Base-by-base conservation (phyloP, 805 yeast species). In the Candida peoriensis region DNA sequence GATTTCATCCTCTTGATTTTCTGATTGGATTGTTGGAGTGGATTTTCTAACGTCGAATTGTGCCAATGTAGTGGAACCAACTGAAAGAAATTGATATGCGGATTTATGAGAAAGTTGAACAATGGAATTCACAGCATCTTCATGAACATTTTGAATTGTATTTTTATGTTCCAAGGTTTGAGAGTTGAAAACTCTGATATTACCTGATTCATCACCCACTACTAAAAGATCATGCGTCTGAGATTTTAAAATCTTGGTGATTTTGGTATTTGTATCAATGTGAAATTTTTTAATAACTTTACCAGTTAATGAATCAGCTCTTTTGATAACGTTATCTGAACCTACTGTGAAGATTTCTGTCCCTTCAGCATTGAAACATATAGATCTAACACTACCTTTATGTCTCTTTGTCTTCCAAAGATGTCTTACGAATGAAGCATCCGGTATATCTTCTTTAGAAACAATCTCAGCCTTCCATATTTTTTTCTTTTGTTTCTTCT, bases 1-100 rank as follows among this genome's bases (percentile, higher is more conserved):
- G n/a, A 90, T 61, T 54, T 90, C 98, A 52, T 90, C 97, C 46
- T 83, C 96, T 61, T 90, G 98, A 54, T 87, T 89, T 43, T 89
- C 97, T 24, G 89, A 78, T 25, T 71, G 70, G 4, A 73, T 60
- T 2, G 81, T 57, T 2, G 53, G 57, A 18, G 52, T 47, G 2
- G 51, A 45, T 47, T 81, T 84, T 31, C 96, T 64, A 4, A 81
- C 67, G 56, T 90, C 97, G 49, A 89, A 69, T 39, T 80, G 81
- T 1, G 87, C 72, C 28, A 90, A 62, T 0, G 89, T 81, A 4
- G 95, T 84, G 9, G 90, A 80, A 2, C 96, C 97, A 19, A 82
- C 67, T 0, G 93, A 75, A 17, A 88, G 67, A 48, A 76, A 85
- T 52, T 82, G 89, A 60, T 88, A 84, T 6, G 80, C 79, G 15